Evolutionary conservation across 2,329 filamentous ascomycete genomes (phyloP), one percentile per base, ranked within the genome.

Genomic region (Ophiocordyceps australis): DNA sequence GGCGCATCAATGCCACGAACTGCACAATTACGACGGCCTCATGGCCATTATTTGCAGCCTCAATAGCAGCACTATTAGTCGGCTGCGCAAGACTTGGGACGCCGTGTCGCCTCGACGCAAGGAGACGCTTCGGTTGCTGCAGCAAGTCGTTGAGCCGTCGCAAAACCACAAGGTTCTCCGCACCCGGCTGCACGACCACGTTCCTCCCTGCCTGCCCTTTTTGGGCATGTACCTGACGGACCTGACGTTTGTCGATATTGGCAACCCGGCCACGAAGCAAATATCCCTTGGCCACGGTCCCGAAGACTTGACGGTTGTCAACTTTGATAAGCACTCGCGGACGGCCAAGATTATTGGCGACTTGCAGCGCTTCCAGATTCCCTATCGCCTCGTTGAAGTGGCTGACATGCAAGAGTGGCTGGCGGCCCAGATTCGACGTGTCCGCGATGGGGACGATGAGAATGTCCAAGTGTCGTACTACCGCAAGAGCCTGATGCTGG

Each of bases 11-110:
- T 92, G 82, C 36, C 59, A 91, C 5, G 80, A 89, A 41, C 64
- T 95, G 15, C 77, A 89, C 55, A 98, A 98, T 54, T 98, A 94
- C 40, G 86, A 98, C 43, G 81, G 82, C 0, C 57, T 98, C 9
- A 94, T 95, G 83, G 83, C 89, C 7, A 93, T 98, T 38, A 82
- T 93, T 41, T 94, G 85, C 57, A 85, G 80, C 8, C 55, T 98
- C 25, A 92, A 92, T 50, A 85, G 79, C 30, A 92, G 85, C 11
- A 86, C 83, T 39, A 86, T 98, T 37, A 72, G 73, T 28, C 79
- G 89, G 13, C 59, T 98, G 7, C 80, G 78, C 45, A 78, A 74
- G 42, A 98, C 89, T 0, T 98, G 89, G 89, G 89, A 95, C 28
- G 49, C 74, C 9, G 71, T 98, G 8, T 86, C 81, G 5, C 62